A percentile compares a stretch with the other conserved stretches of the same genome.
Conservation (phyloP, 192 early-diverging fungal species). For the Mortierella claussenii region DNA sequence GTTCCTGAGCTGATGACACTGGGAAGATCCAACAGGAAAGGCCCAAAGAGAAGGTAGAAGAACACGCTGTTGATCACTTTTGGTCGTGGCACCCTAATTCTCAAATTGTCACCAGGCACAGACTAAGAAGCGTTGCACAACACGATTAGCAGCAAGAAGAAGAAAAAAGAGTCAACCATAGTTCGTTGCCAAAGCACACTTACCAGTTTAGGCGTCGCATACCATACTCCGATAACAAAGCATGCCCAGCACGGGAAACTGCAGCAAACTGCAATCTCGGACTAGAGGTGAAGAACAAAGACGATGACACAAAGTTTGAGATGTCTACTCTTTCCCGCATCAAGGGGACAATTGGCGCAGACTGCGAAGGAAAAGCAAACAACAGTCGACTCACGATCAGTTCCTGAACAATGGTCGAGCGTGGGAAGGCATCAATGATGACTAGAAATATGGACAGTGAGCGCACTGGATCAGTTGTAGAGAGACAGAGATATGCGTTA, state of each 20-base stretch:
- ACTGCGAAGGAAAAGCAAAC: neutral
- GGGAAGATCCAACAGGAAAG: conserved; percentile 42
- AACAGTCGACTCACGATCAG: conserved; percentile 32
- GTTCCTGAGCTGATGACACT: conserved; percentile 54
- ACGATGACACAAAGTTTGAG: neutral
- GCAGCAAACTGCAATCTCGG: conserved; percentile 48
- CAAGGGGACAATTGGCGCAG: too few species aligned
- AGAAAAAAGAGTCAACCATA: neutral
- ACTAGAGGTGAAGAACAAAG: conserved; percentile 17
- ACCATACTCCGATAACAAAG: conserved; percentile 50
- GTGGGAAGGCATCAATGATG: conserved; percentile 48
- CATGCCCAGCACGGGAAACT: conserved; percentile 55
- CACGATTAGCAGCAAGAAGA: neutral
- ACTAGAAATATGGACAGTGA: conserved; percentile 47
- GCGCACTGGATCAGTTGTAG: conserved; percentile 40
- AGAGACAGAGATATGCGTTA: too few species aligned
- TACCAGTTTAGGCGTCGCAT: conserved; percentile 51
- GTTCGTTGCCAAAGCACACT: too few species aligned
- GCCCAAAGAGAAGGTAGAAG: conserved; percentile 43
- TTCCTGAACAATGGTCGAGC: conserved; percentile 45
- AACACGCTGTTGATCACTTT: conserved; percentile 38
- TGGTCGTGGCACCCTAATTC: conserved; percentile 30
- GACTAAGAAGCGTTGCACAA: neutral
- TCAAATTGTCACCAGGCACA: conserved; percentile 20
- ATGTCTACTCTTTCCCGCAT: neutral